Evolutionary conservation across 2,329 filamentous ascomycete genomes (phyloP), one percentile per base, ranked within the genome.

Genomic region (Diaporthe australafricana): DNA sequence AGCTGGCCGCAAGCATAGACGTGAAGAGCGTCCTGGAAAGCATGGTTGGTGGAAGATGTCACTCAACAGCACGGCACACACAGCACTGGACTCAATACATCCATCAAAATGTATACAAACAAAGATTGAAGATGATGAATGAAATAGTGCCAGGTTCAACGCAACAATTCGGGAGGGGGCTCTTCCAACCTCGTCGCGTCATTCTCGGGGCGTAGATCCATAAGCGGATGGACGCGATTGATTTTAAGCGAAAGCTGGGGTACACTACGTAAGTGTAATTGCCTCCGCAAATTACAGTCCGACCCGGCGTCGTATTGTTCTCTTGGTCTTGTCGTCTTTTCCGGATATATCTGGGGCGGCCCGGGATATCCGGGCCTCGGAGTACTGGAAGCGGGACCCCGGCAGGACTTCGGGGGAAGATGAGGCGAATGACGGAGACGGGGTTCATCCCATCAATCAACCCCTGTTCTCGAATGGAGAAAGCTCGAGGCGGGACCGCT

Each of bases 171-270:
- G 30, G 48, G 42, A 63, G 60, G 27, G 60, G 27, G 9, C 17
- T 48, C 60, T 63, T 63, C 30, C 42, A 63, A 63, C 9, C 42
- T 35, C 60, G 60, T 63, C 42, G 35, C 60, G 60, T 63, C 60
- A 63, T 47, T 11, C 30, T 63, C 60, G 57, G 27, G 42, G 20
- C 20, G 4, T 35, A 16, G 8, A 3, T 63, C 57, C 57, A 32
- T 22, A 62, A 48, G 16, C 11, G 57, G 40, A 32, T 17, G 12
- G 9, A 47, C 9, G 20, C 47, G 30, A 12, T 63, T 16, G 27
- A 22, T 35, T 45, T 22, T 22, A 45, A 32, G 40, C 25, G 40
- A 30, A 27, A 27, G 38, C 56, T n/a, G 56, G 38, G 16, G 17
- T 30, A 62, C 47, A 14, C 20, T n/a, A n/a, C n/a, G n/a, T n/a